phyloP scores from a whole-genome alignment of 441 rosid genomes.

The Adansonia grandidieri region DNA sequence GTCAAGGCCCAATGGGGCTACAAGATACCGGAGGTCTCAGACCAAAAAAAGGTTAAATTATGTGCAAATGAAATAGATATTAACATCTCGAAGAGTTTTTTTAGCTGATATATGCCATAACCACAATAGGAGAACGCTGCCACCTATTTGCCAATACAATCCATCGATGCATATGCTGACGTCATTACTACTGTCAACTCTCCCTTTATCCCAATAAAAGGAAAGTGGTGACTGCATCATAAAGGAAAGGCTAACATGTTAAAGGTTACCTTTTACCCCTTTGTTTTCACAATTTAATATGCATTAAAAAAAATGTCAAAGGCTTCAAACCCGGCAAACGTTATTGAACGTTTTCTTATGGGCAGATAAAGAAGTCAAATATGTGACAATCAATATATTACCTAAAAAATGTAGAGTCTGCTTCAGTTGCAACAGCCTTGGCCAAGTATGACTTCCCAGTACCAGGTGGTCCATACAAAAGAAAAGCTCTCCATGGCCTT shows the following conservation, averaged over 20 bases:
- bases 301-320: neutral
- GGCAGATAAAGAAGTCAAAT: neutral
- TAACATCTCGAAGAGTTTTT: neutral
- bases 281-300: neutral
- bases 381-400: constrained; percentile 32
- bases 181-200: neutral
- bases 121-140: neutral
- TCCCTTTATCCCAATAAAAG: neutral
- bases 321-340: too few species aligned
- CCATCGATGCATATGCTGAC: neutral
- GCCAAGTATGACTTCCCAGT: constrained; percentile 99
- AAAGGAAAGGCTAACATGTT: neutral
- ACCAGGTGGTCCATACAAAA: constrained; percentile 97
- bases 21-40: too few species aligned
- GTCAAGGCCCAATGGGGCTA: too few species aligned
- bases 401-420: constrained; percentile 99
- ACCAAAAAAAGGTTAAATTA: too few species aligned
- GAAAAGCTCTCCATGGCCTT: constrained; percentile 94
- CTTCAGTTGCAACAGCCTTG: constrained; percentile 99
- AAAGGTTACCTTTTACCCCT: neutral
- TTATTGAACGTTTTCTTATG: neutral
- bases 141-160: neutral
- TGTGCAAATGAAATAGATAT: neutral
- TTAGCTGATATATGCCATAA: neutral
- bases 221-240: neutral